Percentiles rank a stretch among this genome's conserved stretches.
phyloP scores from a whole-genome alignment of 2,329 filamentous ascomycete species.

The Furcasterigmium sp. region DNA sequence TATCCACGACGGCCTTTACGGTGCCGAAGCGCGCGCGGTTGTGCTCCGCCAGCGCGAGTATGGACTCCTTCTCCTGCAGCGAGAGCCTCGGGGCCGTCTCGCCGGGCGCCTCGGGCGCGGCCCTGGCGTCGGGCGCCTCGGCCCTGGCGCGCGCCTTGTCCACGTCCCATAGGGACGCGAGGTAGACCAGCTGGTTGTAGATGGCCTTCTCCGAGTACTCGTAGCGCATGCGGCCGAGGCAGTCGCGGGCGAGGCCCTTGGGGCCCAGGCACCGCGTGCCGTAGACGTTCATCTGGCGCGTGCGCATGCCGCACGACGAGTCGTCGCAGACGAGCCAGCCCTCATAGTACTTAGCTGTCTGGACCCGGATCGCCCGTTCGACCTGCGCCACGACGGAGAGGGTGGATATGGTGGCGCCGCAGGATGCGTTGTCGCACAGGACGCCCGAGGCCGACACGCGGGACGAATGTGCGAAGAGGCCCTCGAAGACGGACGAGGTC shows the following conservation, averaged over 20 bases:
- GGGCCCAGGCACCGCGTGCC: constrained; percentile 86
- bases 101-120: constrained; percentile 14
- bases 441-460: constrained; percentile 70
- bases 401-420: constrained; percentile 59
- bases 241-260: constrained; percentile 77
- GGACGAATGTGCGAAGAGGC: constrained; percentile 54
- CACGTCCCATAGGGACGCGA: constrained; percentile 79
- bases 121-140: constrained; percentile 38
- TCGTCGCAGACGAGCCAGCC: constrained; percentile 91
- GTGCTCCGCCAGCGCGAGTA: constrained; percentile 70
- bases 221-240: constrained; percentile 81
- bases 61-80: constrained; percentile 51
- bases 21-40: constrained; percentile 77
- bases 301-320: constrained; percentile 76
- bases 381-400: constrained; percentile 80
- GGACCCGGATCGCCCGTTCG: constrained; percentile 73
- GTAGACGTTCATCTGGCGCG: constrained; percentile 89
- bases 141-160: constrained; percentile 65
- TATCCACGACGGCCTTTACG: constrained; percentile 71
- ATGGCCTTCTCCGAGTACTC: constrained; percentile 84
- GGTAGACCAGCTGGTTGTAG: constrained; percentile 93
- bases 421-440: constrained; percentile 56
- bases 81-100: constrained; percentile 27
- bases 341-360: constrained; percentile 84
- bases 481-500: constrained; percentile 66